A percentile compares a stretch with the other conserved stretches of the same genome.
Evolutionary conservation across 108 stramenopile species (phyloP).

Genomic region (Stephanodiscus triporus): DNA sequence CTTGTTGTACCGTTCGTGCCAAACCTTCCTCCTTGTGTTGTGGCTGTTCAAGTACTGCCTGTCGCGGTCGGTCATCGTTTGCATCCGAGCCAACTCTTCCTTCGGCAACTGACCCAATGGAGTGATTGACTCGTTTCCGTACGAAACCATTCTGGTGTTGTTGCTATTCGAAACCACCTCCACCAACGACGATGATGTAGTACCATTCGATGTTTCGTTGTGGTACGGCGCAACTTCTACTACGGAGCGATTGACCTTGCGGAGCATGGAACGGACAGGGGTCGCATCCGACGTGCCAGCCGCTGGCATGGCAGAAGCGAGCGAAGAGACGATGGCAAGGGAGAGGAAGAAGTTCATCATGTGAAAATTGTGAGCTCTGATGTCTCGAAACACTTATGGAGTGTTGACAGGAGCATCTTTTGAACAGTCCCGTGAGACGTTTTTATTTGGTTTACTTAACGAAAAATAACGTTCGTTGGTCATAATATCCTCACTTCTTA

Average conservation of each 20-base stretch:
- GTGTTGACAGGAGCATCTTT: background rate
- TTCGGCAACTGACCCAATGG: background rate
- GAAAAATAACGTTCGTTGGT: background rate
- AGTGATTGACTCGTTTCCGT: background rate
- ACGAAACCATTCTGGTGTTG: background rate
- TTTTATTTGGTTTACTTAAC: background rate
- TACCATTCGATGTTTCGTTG: background rate
- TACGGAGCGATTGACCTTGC: background rate
- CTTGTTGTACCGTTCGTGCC: slow-evolving; percentile 19
- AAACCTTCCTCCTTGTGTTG: slow-evolving; percentile 19
- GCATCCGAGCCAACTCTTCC: slow-evolving; percentile 18
- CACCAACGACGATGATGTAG: background rate
- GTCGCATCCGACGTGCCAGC: background rate
- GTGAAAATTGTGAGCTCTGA: background rate
- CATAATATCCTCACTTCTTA: too few species aligned
- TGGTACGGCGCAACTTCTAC: background rate
- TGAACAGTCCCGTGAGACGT: background rate
- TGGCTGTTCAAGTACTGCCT: slow-evolving; percentile 17
- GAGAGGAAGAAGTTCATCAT: background rate
- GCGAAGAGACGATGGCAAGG: background rate
- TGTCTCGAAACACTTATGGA: background rate
- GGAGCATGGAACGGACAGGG: background rate
- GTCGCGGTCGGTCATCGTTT: slow-evolving; percentile 25
- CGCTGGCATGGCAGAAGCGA: background rate
- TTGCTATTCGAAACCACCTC: background rate